A percentile compares a stretch with the other conserved stretches of the same genome.
phyloP scores from a whole-genome alignment of 1,139 yeast species.

The Blastobotrys illinoisensis region DNA sequence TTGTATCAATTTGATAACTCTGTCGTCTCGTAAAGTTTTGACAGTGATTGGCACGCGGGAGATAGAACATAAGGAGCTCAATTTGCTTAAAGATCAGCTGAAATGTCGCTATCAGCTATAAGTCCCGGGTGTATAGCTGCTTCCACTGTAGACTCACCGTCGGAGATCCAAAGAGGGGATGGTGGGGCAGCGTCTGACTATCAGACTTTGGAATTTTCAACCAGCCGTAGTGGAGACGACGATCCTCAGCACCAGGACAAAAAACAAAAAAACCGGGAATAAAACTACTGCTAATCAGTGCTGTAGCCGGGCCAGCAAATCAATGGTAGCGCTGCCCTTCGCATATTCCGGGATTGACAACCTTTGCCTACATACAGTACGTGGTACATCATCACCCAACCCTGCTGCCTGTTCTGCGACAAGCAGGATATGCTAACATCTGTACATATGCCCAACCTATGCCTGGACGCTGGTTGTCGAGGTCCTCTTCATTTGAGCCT shows the following conservation, averaged over 20 bases:
- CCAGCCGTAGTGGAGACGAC: neutral
- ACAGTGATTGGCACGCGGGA: neutral
- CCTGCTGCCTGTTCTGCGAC: neutral
- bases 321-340: neutral
- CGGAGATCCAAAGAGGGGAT: neutral
- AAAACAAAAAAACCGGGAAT: neutral
- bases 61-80: neutral
- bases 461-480: neutral
- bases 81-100: neutral
- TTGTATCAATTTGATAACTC: too few relatives aligned
- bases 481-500: neutral
- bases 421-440: neutral
- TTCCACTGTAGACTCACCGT: neutral
- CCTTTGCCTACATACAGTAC: neutral
- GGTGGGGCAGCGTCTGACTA: neutral
- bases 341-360: neutral
- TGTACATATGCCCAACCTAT: neutral
- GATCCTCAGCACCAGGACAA: neutral
- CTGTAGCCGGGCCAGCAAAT: neutral
- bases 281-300: neutral
- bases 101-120: neutral
- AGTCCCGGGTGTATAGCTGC: neutral
- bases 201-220: neutral
- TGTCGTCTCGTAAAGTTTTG: neutral
- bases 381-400: neutral